Base-by-base conservation (phyloP, 2,329 filamentous ascomycete species). In the Escovopsis sp. region DNA sequence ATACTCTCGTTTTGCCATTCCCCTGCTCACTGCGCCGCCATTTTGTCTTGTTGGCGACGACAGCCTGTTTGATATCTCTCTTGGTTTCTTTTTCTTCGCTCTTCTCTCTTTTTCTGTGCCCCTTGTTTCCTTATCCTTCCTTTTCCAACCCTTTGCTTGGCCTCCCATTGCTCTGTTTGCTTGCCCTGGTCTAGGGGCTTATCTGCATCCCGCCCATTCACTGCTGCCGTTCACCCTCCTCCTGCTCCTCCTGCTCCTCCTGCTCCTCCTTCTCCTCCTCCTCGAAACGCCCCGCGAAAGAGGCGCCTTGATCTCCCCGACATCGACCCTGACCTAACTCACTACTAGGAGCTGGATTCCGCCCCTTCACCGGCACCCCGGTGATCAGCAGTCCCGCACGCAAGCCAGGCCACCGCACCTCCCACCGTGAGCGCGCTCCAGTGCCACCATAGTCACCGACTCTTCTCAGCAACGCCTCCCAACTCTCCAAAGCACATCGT, bases 401-500 rank as follows among this genome's bases (percentile, higher is more conserved):
- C 39, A 25, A n/a, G 14, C 27, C 27, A 34, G 34, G 41, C 31
- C 40, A 43, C 39, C 20, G 24, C 20, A 20, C 20, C 20, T 20
- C 20, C 20, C 20, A 20, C 20, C 20, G 20, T 20, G 20, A 20
- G 20, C 20, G 20, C 20, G 20, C 20, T 20, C 6, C 20, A 20
- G 20, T 20, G 20, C 20, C 27, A 9, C 27, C 27, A 30, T 7
- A 4, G 27, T 11, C 27, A 30, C 27, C 27, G 27, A 30, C 27
- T 30, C 27, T 30, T 11, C 27, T 30, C 27, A 30, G 32, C 30
- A 35, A 15, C 39, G 30, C 27, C 34, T 37, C 12, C 35, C 24
- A 34, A 29, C 25, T 25, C 35, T 42, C 46, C 39, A 33, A 32
- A 32, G 41, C 37, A 39, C 45, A 50, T 48, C 49, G 54, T 53